phyloP scores from a whole-genome alignment of 2,329 filamentous ascomycete genomes.

The Calonectria leucothoes region DNA sequence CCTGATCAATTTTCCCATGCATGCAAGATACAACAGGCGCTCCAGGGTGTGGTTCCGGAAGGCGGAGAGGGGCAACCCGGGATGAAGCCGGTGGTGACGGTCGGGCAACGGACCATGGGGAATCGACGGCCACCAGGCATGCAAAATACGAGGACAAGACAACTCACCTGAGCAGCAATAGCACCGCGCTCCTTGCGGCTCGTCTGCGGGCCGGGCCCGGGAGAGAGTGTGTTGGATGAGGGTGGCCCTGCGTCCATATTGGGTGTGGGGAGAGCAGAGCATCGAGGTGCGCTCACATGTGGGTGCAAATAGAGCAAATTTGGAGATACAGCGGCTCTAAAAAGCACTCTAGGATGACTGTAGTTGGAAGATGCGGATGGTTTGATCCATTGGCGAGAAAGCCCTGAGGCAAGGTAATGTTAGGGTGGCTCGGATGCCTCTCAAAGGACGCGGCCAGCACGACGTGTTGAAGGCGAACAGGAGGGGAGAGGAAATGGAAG shows the following conservation, averaged over 20 bases:
- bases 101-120: constrained; percentile 8
- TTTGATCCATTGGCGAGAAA: constrained; percentile 37
- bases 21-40: background rate
- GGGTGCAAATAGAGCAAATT: constrained; percentile 17
- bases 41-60: background rate
- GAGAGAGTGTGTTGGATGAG: constrained; percentile 46
- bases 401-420: constrained; percentile 18
- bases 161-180: constrained; percentile 53
- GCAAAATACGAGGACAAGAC: background rate
- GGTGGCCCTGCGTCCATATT: constrained; percentile 41
- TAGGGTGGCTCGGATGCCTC: constrained; percentile 28
- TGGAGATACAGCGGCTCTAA: constrained; percentile 35
- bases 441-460: constrained; percentile 24
- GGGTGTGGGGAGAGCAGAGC: constrained; percentile 26
- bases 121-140: background rate
- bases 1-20: too few species aligned
- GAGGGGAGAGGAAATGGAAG: constrained; percentile 29
- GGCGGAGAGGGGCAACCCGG: constrained; percentile 16
- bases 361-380: constrained; percentile 24
- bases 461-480: constrained; percentile 30
- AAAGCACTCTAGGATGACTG: constrained; percentile 36
- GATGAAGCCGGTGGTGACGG: background rate
- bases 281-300: constrained; percentile 35
- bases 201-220: constrained; percentile 46
- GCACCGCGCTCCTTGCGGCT: constrained; percentile 53